Percentiles rank a stretch among this genome's conserved stretches.
Evolutionary conservation across 2,329 filamentous ascomycete genomes (phyloP).

Genomic region (Sclerotinia trifoliorum): DNA sequence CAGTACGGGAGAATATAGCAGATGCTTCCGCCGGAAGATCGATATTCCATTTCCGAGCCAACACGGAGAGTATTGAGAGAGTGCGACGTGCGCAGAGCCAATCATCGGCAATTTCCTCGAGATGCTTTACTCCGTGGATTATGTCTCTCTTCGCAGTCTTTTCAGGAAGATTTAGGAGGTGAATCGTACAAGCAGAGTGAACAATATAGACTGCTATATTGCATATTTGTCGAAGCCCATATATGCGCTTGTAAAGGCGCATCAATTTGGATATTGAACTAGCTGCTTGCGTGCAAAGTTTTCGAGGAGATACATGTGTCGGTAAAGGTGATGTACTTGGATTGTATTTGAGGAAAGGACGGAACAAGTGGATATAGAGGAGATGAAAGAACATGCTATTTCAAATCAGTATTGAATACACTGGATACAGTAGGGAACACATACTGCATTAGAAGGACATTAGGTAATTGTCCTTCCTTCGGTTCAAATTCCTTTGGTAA

Average conservation of each 20-base stretch:
- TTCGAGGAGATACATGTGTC: conserved; percentile 81
- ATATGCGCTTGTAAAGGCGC: conserved; percentile 87
- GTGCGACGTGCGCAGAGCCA: conserved; percentile 90
- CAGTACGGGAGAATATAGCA: conserved; percentile 71
- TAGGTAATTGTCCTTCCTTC: conserved; percentile 83
- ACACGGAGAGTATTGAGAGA: conserved; percentile 77
- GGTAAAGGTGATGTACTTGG: conserved; percentile 80
- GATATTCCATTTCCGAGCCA: conserved; percentile 86
- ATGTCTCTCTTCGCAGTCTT: conserved; percentile 89
- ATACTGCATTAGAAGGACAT: conserved; percentile 80
- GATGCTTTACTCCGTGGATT: conserved; percentile 82
- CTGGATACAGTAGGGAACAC: conserved; percentile 42
- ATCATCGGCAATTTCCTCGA: conserved; percentile 93
- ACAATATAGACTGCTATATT: conserved; percentile 96
- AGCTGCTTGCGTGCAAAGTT: conserved; percentile 87
- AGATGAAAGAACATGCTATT: conserved; percentile 95
- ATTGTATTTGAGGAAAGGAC: conserved; percentile 89
- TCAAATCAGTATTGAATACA: conserved; percentile 32
- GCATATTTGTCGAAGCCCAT: conserved; percentile 88
- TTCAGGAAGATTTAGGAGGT: conserved; percentile 87
- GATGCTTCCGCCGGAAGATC: conserved; percentile 82
- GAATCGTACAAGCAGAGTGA: conserved; percentile 91
- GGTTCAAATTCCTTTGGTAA: conserved; percentile 85
- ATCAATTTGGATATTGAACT: conserved; percentile 90
- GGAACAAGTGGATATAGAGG: conserved; percentile 91